Base-by-base conservation (phyloP, 2,329 filamentous ascomycete species). In the Exophiala lecanii-corni region DNA sequence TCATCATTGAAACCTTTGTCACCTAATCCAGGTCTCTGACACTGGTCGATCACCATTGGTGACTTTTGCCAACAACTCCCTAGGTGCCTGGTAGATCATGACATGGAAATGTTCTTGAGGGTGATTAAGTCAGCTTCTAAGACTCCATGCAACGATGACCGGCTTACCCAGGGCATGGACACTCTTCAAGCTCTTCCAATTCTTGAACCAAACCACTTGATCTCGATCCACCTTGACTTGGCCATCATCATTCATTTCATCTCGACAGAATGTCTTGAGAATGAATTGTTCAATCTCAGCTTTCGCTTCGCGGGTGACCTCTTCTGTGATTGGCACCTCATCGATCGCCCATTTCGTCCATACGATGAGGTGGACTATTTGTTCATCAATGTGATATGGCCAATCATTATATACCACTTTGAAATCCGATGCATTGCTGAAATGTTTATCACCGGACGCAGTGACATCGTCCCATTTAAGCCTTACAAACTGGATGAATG, bases 271-370 rank as follows among this genome's bases (percentile, higher is more conserved):
- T 1, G 70, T 83, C 59, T 64, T 70, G 19, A 74, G 62, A 31
- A 95, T 83, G 60, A 80, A 96, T 3, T 65, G 70, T 31, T 89
- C 78, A 49, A 96, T 86, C 59, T 80, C 70, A 13, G 64, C 65
- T 36, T 81, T 74, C 5, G 80, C 78, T 48, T 72, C 64, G 2
- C 76, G 71, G 1, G 83, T 87, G 59, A 94, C 66, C 51, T 88
- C 80, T 10, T 78, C 82, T 0, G 79, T 69, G 13, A 67, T 69
- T 0, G 78, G 63, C 55, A 92, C 82, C 44, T 89, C 84, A 40
- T 80, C 74, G 17, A 96, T 70, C 36, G 76, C 73, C 58, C 94
- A 95, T 64, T 95, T 95, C 36, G 86, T 92, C 91, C 91, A 97
- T 9, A 95, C 80, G 4, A 95, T 86, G 2, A 96, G 71, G 61